These are phyloP conservation scores for Crithidia brevicula DNA, from an alignment of 208 protist genomes.

Conservation along the genomic window DNA sequence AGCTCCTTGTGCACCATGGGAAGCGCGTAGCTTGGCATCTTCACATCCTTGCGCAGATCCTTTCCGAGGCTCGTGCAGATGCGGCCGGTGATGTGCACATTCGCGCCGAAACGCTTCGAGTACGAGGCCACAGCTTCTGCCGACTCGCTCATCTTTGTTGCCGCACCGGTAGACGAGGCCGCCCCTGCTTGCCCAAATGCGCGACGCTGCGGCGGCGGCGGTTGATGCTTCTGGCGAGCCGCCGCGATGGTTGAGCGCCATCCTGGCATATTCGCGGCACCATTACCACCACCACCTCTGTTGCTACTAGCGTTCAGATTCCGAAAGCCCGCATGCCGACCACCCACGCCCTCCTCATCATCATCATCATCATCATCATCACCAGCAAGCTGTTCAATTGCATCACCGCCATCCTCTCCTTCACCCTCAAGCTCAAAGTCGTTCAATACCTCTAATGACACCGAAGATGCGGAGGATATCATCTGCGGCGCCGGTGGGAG, in stretches of 20 bases:
- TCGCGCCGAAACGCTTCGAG: conserved; percentile 56
- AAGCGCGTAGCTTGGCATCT: conserved; percentile 64
- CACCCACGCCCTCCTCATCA: neutral
- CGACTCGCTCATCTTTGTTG: neutral
- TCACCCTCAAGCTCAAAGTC: conserved; percentile 18
- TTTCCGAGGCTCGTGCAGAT: conserved; percentile 66
- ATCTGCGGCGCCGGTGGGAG: neutral
- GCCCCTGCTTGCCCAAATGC: neutral
- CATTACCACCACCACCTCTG: neutral
- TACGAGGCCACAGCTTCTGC: conserved; percentile 23
- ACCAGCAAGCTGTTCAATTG: no score
- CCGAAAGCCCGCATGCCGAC: neutral
- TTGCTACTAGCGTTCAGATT: neutral
- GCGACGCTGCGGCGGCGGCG: conserved; percentile 3
- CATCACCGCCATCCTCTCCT: no score
- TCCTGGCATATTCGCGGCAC: neutral
- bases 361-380: neutral
- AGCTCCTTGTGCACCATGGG: conserved; percentile 58
- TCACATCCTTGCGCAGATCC: conserved; percentile 61
- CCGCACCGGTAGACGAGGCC: neutral
- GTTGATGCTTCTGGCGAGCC: neutral
- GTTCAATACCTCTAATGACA: neutral
- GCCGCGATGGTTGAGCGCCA: neutral
- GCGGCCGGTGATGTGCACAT: conserved; percentile 55
- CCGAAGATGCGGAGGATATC: neutral